Base-by-base conservation (phyloP, 805 yeast genomes). In the Tetrapisispora taiwanensis region DNA sequence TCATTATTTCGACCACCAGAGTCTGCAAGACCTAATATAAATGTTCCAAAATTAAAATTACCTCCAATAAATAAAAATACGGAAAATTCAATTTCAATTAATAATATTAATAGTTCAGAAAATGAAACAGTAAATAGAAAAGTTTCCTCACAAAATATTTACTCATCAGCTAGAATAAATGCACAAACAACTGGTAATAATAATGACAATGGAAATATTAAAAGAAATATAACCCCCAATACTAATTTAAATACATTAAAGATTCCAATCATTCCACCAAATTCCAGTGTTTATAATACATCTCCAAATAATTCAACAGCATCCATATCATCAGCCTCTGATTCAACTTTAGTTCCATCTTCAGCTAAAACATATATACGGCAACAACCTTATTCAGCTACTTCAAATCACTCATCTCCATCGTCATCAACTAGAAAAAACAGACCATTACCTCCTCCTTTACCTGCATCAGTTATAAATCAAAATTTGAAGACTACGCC, bases 1-100 rank as follows among this genome's bases (percentile, higher is more conserved):
- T 59, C 63, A 8, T 43, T 62, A 41, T 62, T 60, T 43, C 54
- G 48, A 45, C 75, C 74, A 3, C 77, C 78, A 0, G 72, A 71
- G 13, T 53, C 71, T 1, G 54, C 60, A 35, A 65, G 62, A 40
- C 46, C 59, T 20, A 70, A 66, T 40, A 42, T 65, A 2, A 67
- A 66, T 24, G 69, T 75, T 3, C 77, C 76, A 28, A 59, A 66
- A 34, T 53, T 72, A 36, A 67, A 68, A 30, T 67, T 73, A 18
- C 75, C 78, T 14, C 57, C 64, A 4, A 45, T 61, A 7, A 58
- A 58, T 32, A 51, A 39, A 24, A 20, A 14, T 17, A 19, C 10
- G 19, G 7, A 30, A 8, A 15, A 15, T n/a, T n/a, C 14, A n/a
- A 15, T 8, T 4, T 14, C 28, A 38, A 3, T 13, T 4, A 22